Evolutionary conservation across 1,284 basidiomycete species (phyloP), one percentile per base, ranked within the genome.

Genomic region (Prillingera fragicola): DNA sequence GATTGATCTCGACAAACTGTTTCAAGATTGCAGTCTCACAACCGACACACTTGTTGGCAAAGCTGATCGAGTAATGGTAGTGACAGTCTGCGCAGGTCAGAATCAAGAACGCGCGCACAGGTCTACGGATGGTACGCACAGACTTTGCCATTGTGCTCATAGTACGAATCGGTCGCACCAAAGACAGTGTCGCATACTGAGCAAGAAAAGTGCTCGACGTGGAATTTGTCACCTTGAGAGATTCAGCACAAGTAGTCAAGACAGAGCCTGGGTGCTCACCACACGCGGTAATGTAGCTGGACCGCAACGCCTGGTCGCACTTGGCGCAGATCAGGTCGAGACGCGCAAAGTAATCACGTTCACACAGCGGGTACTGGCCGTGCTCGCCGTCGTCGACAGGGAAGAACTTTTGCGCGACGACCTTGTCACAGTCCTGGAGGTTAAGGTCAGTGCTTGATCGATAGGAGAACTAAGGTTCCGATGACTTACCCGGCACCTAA

Each of bases 181-280:
- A 99, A 98, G 21, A 96, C 80, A 18, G 87, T 92, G 26, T 91
- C 79, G 72, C 95, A 98, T 49, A 95, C 82, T 5, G 91, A 96
- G 75, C 94, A 99, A 33, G 94, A 96, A 66, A 99, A 99, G 71
- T 98, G 95, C 73, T 99, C 95, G 58, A 98, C 92, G 71, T 99
- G 95, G 73, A 85, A 99, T 73, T 99, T 99, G 77, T 91, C 90
- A 74, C 86, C 90, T 95, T 69, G 15, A 57, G 25, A 12, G 10
- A 28, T 37, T 33, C 39, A 33, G 17, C 15, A n/a, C 21, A 22
- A 29, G 12, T 15, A n/a, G 27, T 12, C 31, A 17, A 1, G 24
- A 12, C 21, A 24, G 13, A 41, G 5, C 18, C 10, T 21, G 17
- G 46, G n/a, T 33, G 84, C 90, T 74, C 65, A 92, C 91, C 94